phyloP scores from a whole-genome alignment of 2,329 filamentous ascomycete genomes.

The Penicillium sp. region DNA sequence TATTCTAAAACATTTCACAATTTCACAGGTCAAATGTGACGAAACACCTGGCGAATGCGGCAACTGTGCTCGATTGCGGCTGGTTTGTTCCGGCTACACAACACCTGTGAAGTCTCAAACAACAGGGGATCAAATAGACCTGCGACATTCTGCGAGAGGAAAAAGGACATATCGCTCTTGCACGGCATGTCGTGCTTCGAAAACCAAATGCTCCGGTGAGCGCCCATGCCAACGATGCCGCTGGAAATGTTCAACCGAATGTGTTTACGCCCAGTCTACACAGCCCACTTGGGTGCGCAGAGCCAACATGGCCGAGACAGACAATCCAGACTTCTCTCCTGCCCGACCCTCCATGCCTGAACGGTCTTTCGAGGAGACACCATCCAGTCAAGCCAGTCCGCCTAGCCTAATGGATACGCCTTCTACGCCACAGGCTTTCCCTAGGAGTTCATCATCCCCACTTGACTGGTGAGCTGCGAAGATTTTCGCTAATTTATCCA shows the following conservation, averaged over 20 bases:
- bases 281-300: slow-evolving; percentile 20
- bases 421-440: background rate
- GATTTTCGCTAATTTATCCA: background rate
- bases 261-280: slow-evolving; percentile 18
- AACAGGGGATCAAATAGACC: background rate
- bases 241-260: slow-evolving; percentile 3
- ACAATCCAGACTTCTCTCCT: background rate
- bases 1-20: background rate
- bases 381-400: background rate
- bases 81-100: slow-evolving; percentile 19
- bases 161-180: slow-evolving; percentile 23
- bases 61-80: slow-evolving; percentile 20
- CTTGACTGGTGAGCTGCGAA: slow-evolving; percentile 12
- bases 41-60: slow-evolving; percentile 19
- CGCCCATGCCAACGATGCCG: slow-evolving; percentile 20
- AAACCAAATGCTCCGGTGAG: slow-evolving; percentile 23
- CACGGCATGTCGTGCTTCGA: slow-evolving; percentile 17
- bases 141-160: slow-evolving; percentile 3
- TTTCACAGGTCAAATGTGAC: slow-evolving; percentile 21
- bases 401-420: background rate
- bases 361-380: background rate
- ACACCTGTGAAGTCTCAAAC: slow-evolving; percentile 5
- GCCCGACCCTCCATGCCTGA: background rate
- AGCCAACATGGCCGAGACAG: slow-evolving; percentile 3
- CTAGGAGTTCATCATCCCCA: background rate